Evolutionary conservation across 1,284 basidiomycete species (phyloP), one percentile per base, ranked within the genome.

Genomic region (Ustilago trichophora): DNA sequence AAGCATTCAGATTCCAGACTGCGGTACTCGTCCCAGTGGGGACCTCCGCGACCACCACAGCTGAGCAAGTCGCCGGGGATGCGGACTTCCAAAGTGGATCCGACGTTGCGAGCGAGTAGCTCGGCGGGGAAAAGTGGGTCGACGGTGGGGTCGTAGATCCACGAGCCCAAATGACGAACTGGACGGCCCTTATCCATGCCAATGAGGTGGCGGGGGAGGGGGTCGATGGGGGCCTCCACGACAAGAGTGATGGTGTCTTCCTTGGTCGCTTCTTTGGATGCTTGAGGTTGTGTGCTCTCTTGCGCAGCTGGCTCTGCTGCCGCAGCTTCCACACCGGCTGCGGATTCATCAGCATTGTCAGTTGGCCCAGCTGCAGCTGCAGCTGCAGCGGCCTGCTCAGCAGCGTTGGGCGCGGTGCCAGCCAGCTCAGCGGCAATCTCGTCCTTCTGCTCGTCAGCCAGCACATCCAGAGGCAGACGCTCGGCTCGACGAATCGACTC

Each of bases 41-140:
- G 60, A 16, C 70, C 38, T 22, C 54, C 49, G 22, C 55, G 27
- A 25, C 41, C 25, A 35, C 54, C 50, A n/a, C 50, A 53, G 33
- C 52, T 59, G 41, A 77, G 55, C 24, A 59, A 46, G 21, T 62
- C 68, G 24, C 79, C 79, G 0, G 66, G 48, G 35, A 81, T 79
- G 40, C 79, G 76, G 15, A 81, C 75, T 36, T 81, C 79, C 18
- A 81, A 27, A 0, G 78, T 80, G 2, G 77, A 73, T 13, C 78
- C 79, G 13, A 81, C 67, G 40, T 81, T 78, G 36, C 57, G 52
- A 7, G 72, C 67, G 26, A 81, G 59, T 31, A 81, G 49, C 43
- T 80, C 78, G 33, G 72, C 73, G 3, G 79, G 77, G 22, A 81
- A 58, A 3, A 76, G 62, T 8, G 77, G 73, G 26, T 65, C 56